Percentiles rank a stretch among this genome's conserved stretches.
These are phyloP conservation scores for Exserohilum turcica DNA, from an alignment of 2,329 filamentous ascomycete genomes.

Conservation along the genomic window DNA sequence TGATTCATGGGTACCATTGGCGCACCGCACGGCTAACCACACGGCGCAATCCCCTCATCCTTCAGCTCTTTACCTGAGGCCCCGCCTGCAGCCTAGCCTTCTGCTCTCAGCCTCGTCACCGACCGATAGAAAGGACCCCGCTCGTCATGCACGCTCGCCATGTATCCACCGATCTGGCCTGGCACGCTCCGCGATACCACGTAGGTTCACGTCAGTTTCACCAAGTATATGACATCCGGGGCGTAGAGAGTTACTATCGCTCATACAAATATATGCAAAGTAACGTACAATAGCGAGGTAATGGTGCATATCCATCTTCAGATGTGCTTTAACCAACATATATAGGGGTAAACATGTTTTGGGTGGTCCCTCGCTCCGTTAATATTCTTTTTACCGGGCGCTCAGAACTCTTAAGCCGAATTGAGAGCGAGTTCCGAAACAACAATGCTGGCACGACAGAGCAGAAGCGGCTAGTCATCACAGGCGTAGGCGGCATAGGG, in stretches of 20 bases:
- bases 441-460: background rate
- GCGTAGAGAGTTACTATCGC: no score
- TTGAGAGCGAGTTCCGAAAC: background rate
- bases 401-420: background rate
- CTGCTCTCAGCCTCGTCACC: background rate
- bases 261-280: no score
- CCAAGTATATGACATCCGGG: no score
- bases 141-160: background rate
- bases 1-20: no score
- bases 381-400: background rate
- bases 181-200: no score
- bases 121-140: background rate
- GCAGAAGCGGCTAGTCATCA: conserved; percentile 32
- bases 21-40: background rate
- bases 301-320: no score
- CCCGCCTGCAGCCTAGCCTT: background rate
- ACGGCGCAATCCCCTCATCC: background rate
- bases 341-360: background rate
- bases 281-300: no score
- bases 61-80: background rate
- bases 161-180: background rate
- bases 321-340: background rate
- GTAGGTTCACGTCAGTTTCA: no score
- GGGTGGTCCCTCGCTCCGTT: background rate
- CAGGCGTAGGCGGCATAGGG: conserved; percentile 36